Evolutionary conservation across 2,329 filamentous ascomycete species (phyloP).

Genomic region (Alternaria ethzedia): DNA sequence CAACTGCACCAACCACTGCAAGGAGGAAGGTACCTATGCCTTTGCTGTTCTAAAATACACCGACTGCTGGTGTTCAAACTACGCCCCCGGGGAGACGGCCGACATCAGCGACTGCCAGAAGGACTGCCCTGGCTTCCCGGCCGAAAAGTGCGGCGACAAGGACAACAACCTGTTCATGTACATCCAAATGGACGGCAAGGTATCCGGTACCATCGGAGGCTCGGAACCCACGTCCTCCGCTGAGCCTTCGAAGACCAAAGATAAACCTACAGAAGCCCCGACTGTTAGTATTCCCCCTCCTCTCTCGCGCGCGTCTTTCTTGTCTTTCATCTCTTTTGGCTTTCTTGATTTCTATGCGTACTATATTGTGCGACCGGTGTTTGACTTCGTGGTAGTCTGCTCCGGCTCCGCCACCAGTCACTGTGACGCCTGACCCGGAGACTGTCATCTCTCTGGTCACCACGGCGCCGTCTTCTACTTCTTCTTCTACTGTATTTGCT

Average conservation of each 20-base stretch:
- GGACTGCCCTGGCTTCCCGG: slow-evolving; percentile 71
- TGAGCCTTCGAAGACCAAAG: slow-evolving; percentile 19
- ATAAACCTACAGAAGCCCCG: slow-evolving; percentile 21
- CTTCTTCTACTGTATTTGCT: slow-evolving; percentile 24
- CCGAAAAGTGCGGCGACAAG: slow-evolving; percentile 69
- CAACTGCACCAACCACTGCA: slow-evolving; percentile 68
- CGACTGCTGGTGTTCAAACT: slow-evolving; percentile 78
- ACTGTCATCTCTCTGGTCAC: slow-evolving; percentile 39
- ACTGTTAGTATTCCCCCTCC: slow-evolving; percentile 42
- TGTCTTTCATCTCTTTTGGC: slow-evolving; percentile 5
- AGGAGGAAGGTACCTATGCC: slow-evolving; percentile 57
- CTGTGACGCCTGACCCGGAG: slow-evolving; percentile 27
- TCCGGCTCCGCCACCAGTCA: slow-evolving; percentile 39
- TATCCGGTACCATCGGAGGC: slow-evolving; percentile 64
- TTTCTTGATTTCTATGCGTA: neutral
- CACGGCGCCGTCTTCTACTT: slow-evolving; percentile 20
- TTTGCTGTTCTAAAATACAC: slow-evolving; percentile 71
- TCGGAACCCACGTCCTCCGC: slow-evolving; percentile 34
- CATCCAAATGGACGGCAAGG: slow-evolving; percentile 56
- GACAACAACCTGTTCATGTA: slow-evolving; percentile 67
- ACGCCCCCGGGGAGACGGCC: slow-evolving; percentile 60
- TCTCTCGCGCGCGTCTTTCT: slow-evolving; percentile 13
- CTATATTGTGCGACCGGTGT: slow-evolving; percentile 18
- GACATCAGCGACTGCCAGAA: slow-evolving; percentile 59
- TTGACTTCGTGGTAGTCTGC: slow-evolving; percentile 46